Evolutionary conservation across 2,329 filamentous ascomycete species (phyloP).

Genomic region (Beauveria pseudobassiana): DNA sequence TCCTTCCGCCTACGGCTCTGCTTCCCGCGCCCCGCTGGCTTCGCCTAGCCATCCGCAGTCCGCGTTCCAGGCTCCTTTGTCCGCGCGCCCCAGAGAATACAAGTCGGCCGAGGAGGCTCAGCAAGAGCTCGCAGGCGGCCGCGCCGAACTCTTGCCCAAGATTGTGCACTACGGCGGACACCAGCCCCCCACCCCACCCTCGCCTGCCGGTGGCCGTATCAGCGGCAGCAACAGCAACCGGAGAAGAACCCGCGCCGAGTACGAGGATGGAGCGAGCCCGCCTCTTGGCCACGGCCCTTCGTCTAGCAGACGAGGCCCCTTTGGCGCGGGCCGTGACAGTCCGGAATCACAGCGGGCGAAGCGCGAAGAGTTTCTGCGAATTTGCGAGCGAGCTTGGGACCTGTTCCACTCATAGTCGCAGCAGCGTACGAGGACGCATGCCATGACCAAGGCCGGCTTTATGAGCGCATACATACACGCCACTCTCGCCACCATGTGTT

Average conservation of each 20-base stretch:
- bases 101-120: slow-evolving; percentile 95
- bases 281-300: slow-evolving; percentile 70
- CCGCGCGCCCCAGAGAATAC: slow-evolving; percentile 71
- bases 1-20: slow-evolving; percentile 49
- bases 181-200: slow-evolving; percentile 87
- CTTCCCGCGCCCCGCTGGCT: slow-evolving; percentile 60
- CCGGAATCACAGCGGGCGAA: slow-evolving; percentile 78
- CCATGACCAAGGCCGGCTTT: slow-evolving; percentile 14
- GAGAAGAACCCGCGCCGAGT: slow-evolving; percentile 76
- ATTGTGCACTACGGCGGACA: slow-evolving; percentile 93
- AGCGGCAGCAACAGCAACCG: slow-evolving; percentile 45
- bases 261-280: slow-evolving; percentile 85
- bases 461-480: neutral
- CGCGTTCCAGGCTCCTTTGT: slow-evolving; percentile 44
- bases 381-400: slow-evolving; percentile 92
- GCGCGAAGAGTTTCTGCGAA: slow-evolving; percentile 81
- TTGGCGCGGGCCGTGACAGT: slow-evolving; percentile 74
- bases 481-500: neutral
- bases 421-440: slow-evolving; percentile 14
- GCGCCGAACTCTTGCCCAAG: slow-evolving; percentile 84
- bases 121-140: slow-evolving; percentile 80
- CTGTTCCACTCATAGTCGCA: slow-evolving; percentile 75
- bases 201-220: slow-evolving; percentile 50
- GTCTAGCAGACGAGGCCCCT: slow-evolving; percentile 56
- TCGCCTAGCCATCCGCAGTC: slow-evolving; percentile 68